Conservation (phyloP, 1,284 basidiomycete species). For the Ceratobasidium papillatum region DNA sequence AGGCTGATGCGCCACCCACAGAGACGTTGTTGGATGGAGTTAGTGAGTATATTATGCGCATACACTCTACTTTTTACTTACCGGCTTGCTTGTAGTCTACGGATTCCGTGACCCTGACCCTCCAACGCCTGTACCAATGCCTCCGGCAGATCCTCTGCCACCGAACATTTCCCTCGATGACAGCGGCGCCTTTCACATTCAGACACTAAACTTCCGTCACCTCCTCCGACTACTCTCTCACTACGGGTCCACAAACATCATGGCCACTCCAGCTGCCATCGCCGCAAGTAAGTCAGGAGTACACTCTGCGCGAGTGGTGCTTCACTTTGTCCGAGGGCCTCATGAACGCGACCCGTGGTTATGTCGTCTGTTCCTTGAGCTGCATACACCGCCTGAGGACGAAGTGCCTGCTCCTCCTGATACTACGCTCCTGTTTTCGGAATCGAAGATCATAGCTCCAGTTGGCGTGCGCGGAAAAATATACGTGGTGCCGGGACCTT, state of each 20-base stretch:
- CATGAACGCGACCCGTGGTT: constrained; percentile 34
- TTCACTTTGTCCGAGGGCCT: constrained; percentile 25
- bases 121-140: constrained; percentile 22
- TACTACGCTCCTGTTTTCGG: constrained; percentile 9
- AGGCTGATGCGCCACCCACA: constrained; percentile 8
- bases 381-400: constrained; percentile 20
- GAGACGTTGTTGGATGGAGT: constrained; percentile 18
- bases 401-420: not conserved
- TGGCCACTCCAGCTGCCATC: constrained; percentile 32
- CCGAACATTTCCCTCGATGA: constrained; percentile 26
- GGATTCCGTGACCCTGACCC: constrained; percentile 37
- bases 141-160: constrained; percentile 21
- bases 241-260: constrained; percentile 27
- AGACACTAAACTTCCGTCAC: constrained; percentile 35
- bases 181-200: constrained; percentile 13
- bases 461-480: constrained; percentile 27
- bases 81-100: constrained; percentile 2
- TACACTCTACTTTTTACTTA: constrained; percentile 8
- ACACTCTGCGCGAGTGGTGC: constrained; percentile 13
- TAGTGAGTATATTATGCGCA: constrained; percentile 11
- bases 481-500: constrained; percentile 34
- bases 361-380: constrained; percentile 32
- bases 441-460: not conserved
- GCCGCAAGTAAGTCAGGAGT: constrained; percentile 30
- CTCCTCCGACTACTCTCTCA: constrained; percentile 31